A percentile compares a stretch with the other conserved stretches of the same genome.
These are phyloP conservation scores for Garcia nutans DNA, from an alignment of 345 rosid genomes.

Conservation along the genomic window DNA sequence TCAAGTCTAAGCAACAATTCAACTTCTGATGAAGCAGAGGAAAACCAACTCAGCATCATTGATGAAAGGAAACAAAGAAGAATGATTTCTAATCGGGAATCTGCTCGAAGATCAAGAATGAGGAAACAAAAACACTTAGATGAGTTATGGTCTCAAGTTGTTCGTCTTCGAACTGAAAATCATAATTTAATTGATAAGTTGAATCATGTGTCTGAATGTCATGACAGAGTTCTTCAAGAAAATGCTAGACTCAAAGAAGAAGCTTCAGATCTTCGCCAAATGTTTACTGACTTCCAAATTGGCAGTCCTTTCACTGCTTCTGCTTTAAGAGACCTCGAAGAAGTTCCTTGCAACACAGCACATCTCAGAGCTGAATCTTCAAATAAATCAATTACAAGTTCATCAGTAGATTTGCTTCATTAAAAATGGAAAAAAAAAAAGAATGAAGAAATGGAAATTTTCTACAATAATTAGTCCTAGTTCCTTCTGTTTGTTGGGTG, in stretches of 20 bases:
- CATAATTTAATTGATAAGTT: constrained; percentile 63
- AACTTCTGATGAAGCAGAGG: constrained; percentile 77
- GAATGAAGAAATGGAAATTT: constrained; percentile 10
- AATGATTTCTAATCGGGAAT: constrained; percentile 95
- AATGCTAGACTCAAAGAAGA: constrained; percentile 81
- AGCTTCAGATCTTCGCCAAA: constrained; percentile 66
- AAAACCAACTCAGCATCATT: constrained; percentile 52
- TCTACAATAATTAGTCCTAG: constrained; percentile 11
- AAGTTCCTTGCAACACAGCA: constrained; percentile 46
- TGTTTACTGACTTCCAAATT: constrained; percentile 52
- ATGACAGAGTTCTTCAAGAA: constrained; percentile 62
- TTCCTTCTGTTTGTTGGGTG: constrained; percentile 22
- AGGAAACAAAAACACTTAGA: constrained; percentile 94
- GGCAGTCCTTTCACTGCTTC: constrained; percentile 41
- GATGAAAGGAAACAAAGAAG: constrained; percentile 91
- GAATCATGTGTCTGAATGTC: constrained; percentile 60
- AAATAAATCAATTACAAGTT: constrained; percentile 32
- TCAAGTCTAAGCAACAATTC: constrained; percentile 66
- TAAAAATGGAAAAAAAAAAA: constrained; percentile 15
- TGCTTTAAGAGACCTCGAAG: constrained; percentile 54
- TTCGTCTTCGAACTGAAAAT: constrained; percentile 71
- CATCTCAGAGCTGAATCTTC: constrained; percentile 46
- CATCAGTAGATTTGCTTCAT: constrained; percentile 46
- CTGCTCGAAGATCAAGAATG: constrained; percentile 96
- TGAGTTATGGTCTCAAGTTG: constrained; percentile 86